A percentile compares a stretch with the other conserved stretches of the same genome.
Conservation (phyloP, 2,329 filamentous ascomycete genomes). For the Penicillium sp. region DNA sequence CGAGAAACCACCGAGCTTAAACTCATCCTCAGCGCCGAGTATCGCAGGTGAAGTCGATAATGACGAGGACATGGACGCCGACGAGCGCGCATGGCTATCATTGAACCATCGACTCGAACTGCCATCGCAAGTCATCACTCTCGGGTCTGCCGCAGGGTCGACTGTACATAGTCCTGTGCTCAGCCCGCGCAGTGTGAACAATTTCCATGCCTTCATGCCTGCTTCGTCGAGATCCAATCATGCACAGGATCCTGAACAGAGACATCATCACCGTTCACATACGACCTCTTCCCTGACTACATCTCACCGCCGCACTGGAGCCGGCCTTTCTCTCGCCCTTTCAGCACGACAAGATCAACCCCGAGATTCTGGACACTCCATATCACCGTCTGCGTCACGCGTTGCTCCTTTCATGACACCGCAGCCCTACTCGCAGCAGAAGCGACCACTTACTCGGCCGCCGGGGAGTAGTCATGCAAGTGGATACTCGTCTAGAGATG, state of each 20-base stretch:
- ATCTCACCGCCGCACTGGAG: constrained; percentile 7
- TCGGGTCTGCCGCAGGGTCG: constrained; percentile 12
- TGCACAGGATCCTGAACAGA: constrained; percentile 4
- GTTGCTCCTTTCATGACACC: constrained; percentile 19
- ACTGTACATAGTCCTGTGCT: constrained; percentile 9
- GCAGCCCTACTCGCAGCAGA: constrained; percentile 17
- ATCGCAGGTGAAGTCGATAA: constrained; percentile 18
- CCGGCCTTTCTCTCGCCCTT: constrained; percentile 15
- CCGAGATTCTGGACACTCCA: not conserved
- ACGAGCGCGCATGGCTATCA: constrained; percentile 40
- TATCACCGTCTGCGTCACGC: constrained; percentile 11
- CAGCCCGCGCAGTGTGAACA: not conserved
- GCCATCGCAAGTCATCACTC: constrained; percentile 30
- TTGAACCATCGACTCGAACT: constrained; percentile 40
- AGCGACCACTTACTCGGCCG: not conserved
- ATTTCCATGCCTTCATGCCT: constrained; percentile 8
- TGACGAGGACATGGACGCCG: constrained; percentile 20
- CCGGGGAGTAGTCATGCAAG: not conserved
- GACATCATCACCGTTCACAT: constrained; percentile 35
- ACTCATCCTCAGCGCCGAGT: constrained; percentile 26
- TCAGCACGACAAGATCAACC: constrained; percentile 19
- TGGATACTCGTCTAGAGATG: not conserved
- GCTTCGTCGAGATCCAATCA: not conserved
- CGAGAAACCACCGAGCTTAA: constrained; percentile 21
- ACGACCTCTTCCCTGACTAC: constrained; percentile 32